These are phyloP conservation scores for Xerocomus alliaceus DNA, from an alignment of 1,284 basidiomycete species.

Conservation along the genomic window DNA sequence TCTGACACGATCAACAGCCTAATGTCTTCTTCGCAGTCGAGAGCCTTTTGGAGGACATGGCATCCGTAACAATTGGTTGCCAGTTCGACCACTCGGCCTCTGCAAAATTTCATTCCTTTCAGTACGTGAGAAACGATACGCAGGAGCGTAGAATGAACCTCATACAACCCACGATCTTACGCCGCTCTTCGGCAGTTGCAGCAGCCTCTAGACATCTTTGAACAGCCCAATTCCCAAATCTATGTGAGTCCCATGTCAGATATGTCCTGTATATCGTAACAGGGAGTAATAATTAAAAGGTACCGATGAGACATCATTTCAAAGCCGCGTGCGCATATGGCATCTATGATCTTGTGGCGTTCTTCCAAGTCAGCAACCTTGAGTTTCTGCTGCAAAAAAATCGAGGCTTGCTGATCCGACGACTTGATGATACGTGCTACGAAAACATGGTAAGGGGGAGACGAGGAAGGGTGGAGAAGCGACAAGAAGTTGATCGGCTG, in stretches of 20 bases:
- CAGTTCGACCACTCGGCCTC: slow-evolving; percentile 80
- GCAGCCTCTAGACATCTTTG: slow-evolving; percentile 82
- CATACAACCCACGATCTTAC: slow-evolving; percentile 83
- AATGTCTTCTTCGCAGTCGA: slow-evolving; percentile 85
- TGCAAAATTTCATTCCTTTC: slow-evolving; percentile 39
- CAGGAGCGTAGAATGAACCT: slow-evolving; percentile 52
- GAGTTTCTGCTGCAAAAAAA: slow-evolving; percentile 84
- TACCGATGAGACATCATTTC: slow-evolving; percentile 90
- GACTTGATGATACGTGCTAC: slow-evolving; percentile 83
- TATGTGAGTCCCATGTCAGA: slow-evolving; percentile 39
- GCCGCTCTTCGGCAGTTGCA: slow-evolving; percentile 69
- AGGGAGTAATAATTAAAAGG: slow-evolving; percentile 17
- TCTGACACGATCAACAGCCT: slow-evolving; percentile 80
- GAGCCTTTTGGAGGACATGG: slow-evolving; percentile 85
- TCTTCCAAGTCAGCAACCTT: slow-evolving; percentile 83
- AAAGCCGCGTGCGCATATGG: slow-evolving; percentile 78
- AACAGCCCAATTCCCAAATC: slow-evolving; percentile 87
- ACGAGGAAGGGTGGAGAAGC: slow-evolving; percentile 79
- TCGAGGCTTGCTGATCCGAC: slow-evolving; percentile 86
- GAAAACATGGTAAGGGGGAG: slow-evolving; percentile 79
- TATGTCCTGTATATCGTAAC: slow-evolving; percentile 2
- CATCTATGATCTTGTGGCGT: slow-evolving; percentile 79
- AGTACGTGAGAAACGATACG: slow-evolving; percentile 14
- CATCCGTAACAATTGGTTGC: slow-evolving; percentile 87
- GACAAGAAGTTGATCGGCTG: slow-evolving; percentile 87